These are phyloP conservation scores for Murraya koenigii DNA, from an alignment of 345 rosid genomes.

Conservation along the genomic window DNA sequence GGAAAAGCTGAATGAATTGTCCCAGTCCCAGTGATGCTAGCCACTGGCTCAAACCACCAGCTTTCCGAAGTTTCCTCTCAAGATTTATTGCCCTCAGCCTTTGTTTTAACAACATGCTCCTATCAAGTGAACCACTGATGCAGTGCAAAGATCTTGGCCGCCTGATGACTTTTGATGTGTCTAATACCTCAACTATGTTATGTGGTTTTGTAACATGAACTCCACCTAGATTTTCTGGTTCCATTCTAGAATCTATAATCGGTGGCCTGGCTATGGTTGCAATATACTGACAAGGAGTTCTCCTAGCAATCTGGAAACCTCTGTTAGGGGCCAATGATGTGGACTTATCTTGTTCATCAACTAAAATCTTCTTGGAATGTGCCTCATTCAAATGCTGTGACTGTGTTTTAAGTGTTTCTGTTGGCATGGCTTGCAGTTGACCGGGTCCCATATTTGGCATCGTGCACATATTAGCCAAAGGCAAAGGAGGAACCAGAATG, in stretches of 20 bases:
- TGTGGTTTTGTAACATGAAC: conserved; percentile 5
- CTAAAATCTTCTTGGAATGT: conserved; percentile 18
- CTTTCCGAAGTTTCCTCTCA: conserved; percentile 71
- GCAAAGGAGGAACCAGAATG: conserved; percentile 61
- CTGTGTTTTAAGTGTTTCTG: conserved; percentile 18
- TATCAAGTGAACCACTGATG: conserved; percentile 36
- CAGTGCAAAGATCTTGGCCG: conserved; percentile 35
- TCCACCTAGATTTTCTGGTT: conserved; percentile 12
- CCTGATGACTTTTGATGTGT: conserved; percentile 28
- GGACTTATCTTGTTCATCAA: conserved; percentile 37
- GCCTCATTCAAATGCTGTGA: conserved; percentile 22
- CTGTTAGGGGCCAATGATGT: conserved; percentile 15
- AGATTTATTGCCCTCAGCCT: conserved; percentile 67
- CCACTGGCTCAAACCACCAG: conserved; percentile 83
- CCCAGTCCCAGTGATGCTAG: conserved; percentile 71
- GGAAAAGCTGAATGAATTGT: conserved; percentile 70
- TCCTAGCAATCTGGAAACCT: conserved; percentile 14
- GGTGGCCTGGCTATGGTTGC: conserved; percentile 22
- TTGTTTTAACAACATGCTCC: conserved; percentile 37
- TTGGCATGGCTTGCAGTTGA: conserved; percentile 27
- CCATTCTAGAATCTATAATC: conserved; percentile 14
- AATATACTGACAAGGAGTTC: conserved; percentile 21
- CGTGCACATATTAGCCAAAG: conserved; percentile 22
- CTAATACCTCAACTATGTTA: conserved; percentile 24
- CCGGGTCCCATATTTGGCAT: conserved; percentile 34